Base-by-base conservation (phyloP, 495 filamentous ascomycete genomes). In the Parachaetomium inaequale region DNA sequence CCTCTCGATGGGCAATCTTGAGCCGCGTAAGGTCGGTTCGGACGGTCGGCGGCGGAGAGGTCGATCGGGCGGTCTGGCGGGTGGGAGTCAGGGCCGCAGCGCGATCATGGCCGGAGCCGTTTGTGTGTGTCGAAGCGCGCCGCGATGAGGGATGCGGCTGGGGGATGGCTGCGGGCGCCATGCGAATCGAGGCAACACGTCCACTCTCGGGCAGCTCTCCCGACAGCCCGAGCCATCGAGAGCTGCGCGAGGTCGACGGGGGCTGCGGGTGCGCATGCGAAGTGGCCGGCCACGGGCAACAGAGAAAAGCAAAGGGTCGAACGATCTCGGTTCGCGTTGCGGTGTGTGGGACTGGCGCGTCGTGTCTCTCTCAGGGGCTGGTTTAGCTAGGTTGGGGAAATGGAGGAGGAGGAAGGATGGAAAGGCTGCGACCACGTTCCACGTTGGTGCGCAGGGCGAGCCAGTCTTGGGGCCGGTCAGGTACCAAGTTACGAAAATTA, bases 201-300 rank as follows among this genome's bases (percentile, higher is more conserved):
- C 51, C 53, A 50, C 42, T 36, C 43, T 47, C 28, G 52, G 52
- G 52, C 52, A 61, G 51, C 40, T 45, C 21, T 34, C 36, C 38
- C 50, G 59, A 55, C 42, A 50, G 59, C 42, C 29, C 23, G 34
- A 56, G 51, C 59, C 59, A 61, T 55, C 31, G 52, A 55, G 50
- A 55, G 51, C 40, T 15, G 59, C 52, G 29, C 52, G 59, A 50
- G 59, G 52, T 49, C 28, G 59, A 62, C 19, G 59, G 52, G 19
- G 23, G 42, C 28, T 26, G 31, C 52, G n/a, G 32, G 29, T 25
- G 43, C 25, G 25, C 59, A 62, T 55, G 59, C 59, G 59, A 61
- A 53, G 12, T 2, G 29, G 38, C 38, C 26, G 26, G 50, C 50
- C 4, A 11, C 1, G 49, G 47, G 6, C n/a, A 34, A 21, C 14